phyloP scores from a whole-genome alignment of 305 asterid genomes.

The Lippia alba region DNA sequence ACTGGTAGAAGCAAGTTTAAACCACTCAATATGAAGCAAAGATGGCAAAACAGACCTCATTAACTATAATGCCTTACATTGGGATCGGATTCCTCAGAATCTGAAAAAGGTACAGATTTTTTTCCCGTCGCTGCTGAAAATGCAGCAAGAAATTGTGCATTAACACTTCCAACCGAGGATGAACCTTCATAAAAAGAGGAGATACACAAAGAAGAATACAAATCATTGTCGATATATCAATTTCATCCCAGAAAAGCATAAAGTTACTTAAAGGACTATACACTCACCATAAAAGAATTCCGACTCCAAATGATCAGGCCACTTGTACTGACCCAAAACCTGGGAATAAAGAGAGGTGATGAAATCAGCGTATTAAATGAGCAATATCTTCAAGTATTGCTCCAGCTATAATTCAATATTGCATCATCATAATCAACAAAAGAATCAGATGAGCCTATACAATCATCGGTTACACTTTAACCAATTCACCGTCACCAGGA shows the following conservation, averaged over 20 bases:
- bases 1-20: constrained; percentile 59
- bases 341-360: constrained; percentile 41
- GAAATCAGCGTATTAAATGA: constrained; percentile 28
- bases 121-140: constrained; percentile 95
- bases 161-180: constrained; percentile 80
- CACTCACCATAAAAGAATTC: constrained; percentile 79
- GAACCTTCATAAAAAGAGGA: constrained; percentile 55
- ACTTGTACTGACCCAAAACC: constrained; percentile 77
- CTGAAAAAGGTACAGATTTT: constrained; percentile 59
- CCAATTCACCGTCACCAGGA: no score
- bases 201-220: constrained; percentile 28
- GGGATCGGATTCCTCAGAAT: constrained; percentile 92
- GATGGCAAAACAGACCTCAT: constrained; percentile 21
- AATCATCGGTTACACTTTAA: no score
- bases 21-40: constrained; percentile 36
- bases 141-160: constrained; percentile 85
- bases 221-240: constrained; percentile 11
- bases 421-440: neutral
- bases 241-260: constrained; percentile 24
- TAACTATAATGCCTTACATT: constrained; percentile 55
- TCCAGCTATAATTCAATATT: constrained; percentile 14
- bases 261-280: constrained; percentile 20
- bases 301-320: constrained; percentile 90
- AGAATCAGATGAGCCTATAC: no score
- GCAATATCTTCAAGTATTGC: constrained; percentile 16